Percentiles rank a stretch among this genome's conserved stretches.
Conservation (phyloP, 2,329 filamentous ascomycete genomes). For the Trichoderma oligosporum region DNA sequence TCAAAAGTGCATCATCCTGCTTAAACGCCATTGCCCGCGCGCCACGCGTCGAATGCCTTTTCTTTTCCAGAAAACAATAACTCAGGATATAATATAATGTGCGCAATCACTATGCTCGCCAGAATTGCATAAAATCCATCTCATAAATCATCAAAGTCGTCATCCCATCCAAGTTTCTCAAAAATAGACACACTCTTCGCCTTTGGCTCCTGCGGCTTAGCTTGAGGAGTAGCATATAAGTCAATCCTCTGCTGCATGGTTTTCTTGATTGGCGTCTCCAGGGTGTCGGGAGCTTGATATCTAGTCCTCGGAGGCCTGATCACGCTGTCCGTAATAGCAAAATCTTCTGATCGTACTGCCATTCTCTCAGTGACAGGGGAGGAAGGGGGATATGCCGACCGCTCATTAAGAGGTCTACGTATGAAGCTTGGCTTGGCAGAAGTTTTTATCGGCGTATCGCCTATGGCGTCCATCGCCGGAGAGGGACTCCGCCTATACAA, state of each 20-base stretch:
- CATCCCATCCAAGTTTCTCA: constrained; percentile 55
- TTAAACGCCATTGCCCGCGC: neutral
- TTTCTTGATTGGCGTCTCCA: constrained; percentile 41
- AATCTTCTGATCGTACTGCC: constrained; percentile 19
- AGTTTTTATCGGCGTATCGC: constrained; percentile 32
- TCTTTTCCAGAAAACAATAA: constrained; percentile 17
- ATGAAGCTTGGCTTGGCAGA: constrained; percentile 29
- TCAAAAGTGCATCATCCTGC: neutral
- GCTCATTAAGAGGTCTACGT: constrained; percentile 28
- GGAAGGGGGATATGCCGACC: constrained; percentile 33
- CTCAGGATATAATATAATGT: constrained; percentile 11
- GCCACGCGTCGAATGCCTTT: neutral
- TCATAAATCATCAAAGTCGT: constrained; percentile 49
- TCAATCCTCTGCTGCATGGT: constrained; percentile 23
- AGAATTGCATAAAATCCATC: constrained; percentile 13
- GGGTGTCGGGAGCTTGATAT: constrained; percentile 24
- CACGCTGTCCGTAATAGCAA: constrained; percentile 20
- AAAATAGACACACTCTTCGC: constrained; percentile 46
- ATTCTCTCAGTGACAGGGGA: constrained; percentile 34
- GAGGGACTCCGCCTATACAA: constrained; percentile 31
- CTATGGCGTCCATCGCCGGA: constrained; percentile 30
- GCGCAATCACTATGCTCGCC: constrained; percentile 16
- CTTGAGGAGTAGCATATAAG: constrained; percentile 21
- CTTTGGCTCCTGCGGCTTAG: constrained; percentile 20
- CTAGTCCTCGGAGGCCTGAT: constrained; percentile 20